Evolutionary conservation across 345 rosid species (phyloP), one percentile per base, ranked within the genome.

Genomic region (Melaleuca quinquenervia): DNA sequence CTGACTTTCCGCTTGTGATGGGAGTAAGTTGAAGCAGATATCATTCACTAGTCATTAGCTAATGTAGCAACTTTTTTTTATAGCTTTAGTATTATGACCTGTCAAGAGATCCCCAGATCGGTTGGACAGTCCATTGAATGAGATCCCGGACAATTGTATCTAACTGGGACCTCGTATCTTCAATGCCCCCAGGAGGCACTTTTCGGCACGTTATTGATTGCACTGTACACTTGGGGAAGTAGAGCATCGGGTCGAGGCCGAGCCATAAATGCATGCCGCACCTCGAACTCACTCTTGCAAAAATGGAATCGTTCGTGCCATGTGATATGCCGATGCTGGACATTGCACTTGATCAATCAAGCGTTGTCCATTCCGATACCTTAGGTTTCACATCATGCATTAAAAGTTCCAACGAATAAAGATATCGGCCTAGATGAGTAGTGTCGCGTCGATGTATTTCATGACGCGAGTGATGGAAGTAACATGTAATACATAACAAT

Each of bases 311-410:
- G 24, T 6, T 70, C 5, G 6, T 36, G 5, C 7, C 78, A 70
- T 11, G 13, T 70, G 78, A 20, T 8, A 70, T 18, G 78, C 13
- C 8, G 0, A 32, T 18, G 22, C 9, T 3, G 12, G 45, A 7
- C 48, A 70, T 70, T 6, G 1, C 22, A 20, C 7, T 9, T 1
- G 11, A 70, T 7, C 24, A 16, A 70, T 70, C 3, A 18, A 70
- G 36, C 2, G 7, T n/a, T n/a, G n/a, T 32, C 11, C 3, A 20
- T 32, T 20, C 16, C 8, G 36, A 22, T 32, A 3, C 18, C 76
- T 9, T 2, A 1, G 2, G 11, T 7, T 5, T 13, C 0, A 2
- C 2, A n/a, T 1, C 0, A 6, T n/a, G 13, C 4, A 41, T n/a
- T 5, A 2, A 14, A 58, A 12, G 13, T 6, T n/a, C 12, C 3